Evolutionary conservation across 1,284 basidiomycete genomes (phyloP).

Genomic region (Spongispora temasekensis): DNA sequence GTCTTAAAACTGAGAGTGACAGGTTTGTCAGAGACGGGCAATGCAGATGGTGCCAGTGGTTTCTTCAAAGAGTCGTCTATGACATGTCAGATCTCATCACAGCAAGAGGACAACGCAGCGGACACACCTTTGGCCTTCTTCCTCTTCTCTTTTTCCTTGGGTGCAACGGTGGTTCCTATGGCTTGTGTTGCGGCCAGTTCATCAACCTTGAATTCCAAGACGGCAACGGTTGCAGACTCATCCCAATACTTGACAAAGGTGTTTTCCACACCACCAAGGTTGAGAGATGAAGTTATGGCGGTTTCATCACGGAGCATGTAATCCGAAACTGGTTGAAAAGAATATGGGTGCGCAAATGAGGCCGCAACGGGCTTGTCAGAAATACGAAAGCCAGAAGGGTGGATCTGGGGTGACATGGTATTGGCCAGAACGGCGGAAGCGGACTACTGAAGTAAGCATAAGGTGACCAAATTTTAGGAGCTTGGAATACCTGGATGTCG

Average conservation of each 20-base stretch:
- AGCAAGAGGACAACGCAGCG: conserved; percentile 8
- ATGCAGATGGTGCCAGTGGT: conserved; percentile 43
- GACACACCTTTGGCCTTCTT: conserved; percentile 56
- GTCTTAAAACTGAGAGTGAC: conserved; percentile 71
- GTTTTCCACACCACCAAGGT: conserved; percentile 68
- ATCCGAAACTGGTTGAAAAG: conserved; percentile 78
- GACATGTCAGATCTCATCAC: conserved; percentile 3
- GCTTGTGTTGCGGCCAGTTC: conserved; percentile 47
- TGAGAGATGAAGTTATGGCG: conserved; percentile 61
- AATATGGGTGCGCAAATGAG: conserved; percentile 85
- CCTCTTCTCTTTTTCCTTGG: conserved; percentile 65
- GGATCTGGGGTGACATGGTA: conserved; percentile 78
- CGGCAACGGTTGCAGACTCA: conserved; percentile 67
- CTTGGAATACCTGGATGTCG: conserved; percentile 65
- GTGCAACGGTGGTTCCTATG: conserved; percentile 24
- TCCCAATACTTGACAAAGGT: conserved; percentile 84
- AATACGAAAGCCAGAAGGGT: conserved; percentile 88
- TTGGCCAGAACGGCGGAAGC: conserved; percentile 75
- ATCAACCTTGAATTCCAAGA: conserved; percentile 80
- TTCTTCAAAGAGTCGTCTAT: conserved; percentile 32
- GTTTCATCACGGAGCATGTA: conserved; percentile 74
- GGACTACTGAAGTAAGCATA: conserved; percentile 44
- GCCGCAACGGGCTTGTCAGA: conserved; percentile 83
- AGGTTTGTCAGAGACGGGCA: conserved; percentile 76
- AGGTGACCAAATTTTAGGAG: conserved; percentile 6